Evolutionary conservation across 768 basidiomycete genomes (phyloP).

Genomic region (Tulasnella sp.): DNA sequence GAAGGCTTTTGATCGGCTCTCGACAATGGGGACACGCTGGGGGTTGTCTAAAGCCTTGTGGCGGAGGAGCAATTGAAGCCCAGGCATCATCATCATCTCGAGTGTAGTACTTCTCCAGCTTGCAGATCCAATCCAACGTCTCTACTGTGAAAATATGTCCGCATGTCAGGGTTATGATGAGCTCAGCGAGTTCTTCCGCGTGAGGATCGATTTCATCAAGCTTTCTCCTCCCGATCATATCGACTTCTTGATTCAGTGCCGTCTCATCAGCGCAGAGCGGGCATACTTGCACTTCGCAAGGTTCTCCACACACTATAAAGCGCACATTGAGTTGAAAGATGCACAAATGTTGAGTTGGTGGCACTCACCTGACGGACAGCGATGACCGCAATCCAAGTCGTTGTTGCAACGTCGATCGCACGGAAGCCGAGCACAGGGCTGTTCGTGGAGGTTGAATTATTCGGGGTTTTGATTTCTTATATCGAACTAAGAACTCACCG

Average conservation of each 20-base stretch:
- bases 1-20: conserved; percentile 56
- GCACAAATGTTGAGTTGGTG: no score
- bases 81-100: conserved; percentile 50
- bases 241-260: conserved; percentile 53
- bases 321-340: conserved; percentile 3
- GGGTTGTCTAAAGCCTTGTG: conserved; percentile 47
- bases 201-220: conserved; percentile 55
- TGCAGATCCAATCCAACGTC: conserved; percentile 65
- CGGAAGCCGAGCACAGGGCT: conserved; percentile 69
- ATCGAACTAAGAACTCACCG: conserved; percentile 51
- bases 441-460: no score
- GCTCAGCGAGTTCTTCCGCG: conserved; percentile 50
- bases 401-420: conserved; percentile 60
- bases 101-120: conserved; percentile 57
- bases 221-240: conserved; percentile 57
- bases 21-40: conserved; percentile 69
- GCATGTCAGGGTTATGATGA: conserved; percentile 66
- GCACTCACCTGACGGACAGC: conserved; percentile 64
- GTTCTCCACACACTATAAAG: conserved; percentile 70
- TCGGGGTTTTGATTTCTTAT: no score
- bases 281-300: conserved; percentile 60
- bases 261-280: conserved; percentile 52
- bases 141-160: conserved; percentile 72
- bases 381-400: conserved; percentile 60
- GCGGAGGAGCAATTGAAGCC: conserved; percentile 52